These are phyloP conservation scores for Boletus barrowsii DNA, from an alignment of 768 basidiomycete species.

Conservation along the genomic window DNA sequence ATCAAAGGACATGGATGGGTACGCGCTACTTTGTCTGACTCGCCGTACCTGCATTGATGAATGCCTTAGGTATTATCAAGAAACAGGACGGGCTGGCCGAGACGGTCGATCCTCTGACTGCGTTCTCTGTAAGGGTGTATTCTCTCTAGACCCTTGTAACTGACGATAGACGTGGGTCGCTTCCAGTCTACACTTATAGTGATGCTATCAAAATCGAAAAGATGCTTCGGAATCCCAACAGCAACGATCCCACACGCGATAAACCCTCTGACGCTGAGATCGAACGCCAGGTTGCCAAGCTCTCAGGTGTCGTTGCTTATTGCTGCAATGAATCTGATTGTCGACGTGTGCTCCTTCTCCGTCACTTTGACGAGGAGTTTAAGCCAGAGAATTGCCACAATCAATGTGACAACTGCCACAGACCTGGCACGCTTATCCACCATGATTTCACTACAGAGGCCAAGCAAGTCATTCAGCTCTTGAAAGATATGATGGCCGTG, in stretches of 20 bases:
- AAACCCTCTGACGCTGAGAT: slow-evolving; percentile 47
- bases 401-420: slow-evolving; percentile 82
- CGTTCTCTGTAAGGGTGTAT: slow-evolving; percentile 65
- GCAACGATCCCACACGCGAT: slow-evolving; percentile 33
- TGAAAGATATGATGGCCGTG: slow-evolving; percentile 42
- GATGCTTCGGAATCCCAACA: slow-evolving; percentile 59
- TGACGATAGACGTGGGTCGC: background rate
- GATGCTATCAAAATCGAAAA: slow-evolving; percentile 56
- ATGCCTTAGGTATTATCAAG: slow-evolving; percentile 75
- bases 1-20: slow-evolving; percentile 85
- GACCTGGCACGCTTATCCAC: slow-evolving; percentile 40
- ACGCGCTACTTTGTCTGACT: slow-evolving; percentile 21
- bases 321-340: slow-evolving; percentile 82
- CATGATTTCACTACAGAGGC: slow-evolving; percentile 65
- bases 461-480: slow-evolving; percentile 52
- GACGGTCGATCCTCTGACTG: slow-evolving; percentile 85
- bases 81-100: slow-evolving; percentile 94
- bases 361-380: slow-evolving; percentile 87
- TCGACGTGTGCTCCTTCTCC: slow-evolving; percentile 80
- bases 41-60: slow-evolving; percentile 1
- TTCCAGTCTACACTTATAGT: slow-evolving; percentile 58
- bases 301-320: slow-evolving; percentile 71
- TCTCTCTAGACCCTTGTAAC: background rate
- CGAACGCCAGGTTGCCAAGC: slow-evolving; percentile 61
- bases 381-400: slow-evolving; percentile 58